Percentiles rank a stretch among this genome's conserved stretches.
Conservation (phyloP, 1,284 basidiomycete species). For the Hemileia vastatrix region DNA sequence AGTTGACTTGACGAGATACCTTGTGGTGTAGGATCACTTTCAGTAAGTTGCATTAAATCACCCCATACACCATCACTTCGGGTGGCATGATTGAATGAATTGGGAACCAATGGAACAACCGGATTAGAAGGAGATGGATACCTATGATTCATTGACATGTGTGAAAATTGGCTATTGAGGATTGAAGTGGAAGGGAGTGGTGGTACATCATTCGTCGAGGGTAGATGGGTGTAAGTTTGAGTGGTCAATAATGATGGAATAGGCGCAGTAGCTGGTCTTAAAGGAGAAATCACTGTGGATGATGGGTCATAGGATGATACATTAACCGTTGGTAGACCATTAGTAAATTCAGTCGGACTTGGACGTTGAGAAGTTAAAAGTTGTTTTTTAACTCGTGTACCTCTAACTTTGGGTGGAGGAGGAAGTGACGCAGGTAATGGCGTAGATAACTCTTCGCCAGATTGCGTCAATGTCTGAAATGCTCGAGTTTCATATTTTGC, state of each 20-base stretch:
- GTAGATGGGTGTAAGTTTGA: not conserved
- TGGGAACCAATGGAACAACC: not conserved
- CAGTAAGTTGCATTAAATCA: conserved; percentile 5
- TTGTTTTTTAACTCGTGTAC: not conserved
- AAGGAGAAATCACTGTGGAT: not conserved
- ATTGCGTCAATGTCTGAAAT: not conserved
- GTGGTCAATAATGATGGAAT: not conserved
- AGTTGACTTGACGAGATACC: not conserved
- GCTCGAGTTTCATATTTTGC: conserved; percentile 41
- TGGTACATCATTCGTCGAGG: not conserved
- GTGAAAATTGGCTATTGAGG: too few species aligned
- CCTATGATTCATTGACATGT: not conserved
- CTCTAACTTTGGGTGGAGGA: not conserved
- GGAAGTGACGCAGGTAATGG: not conserved
- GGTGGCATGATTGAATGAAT: not conserved
- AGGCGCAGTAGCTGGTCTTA: not conserved
- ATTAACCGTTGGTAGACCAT: not conserved
- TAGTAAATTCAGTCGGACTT: not conserved
- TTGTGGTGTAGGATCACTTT: not conserved
- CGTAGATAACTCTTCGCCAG: too few species aligned
- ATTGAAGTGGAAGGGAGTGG: not conserved
- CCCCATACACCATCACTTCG: conserved; percentile 11
- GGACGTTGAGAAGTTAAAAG: not conserved
- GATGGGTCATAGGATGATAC: not conserved
- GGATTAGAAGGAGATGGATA: not conserved